These are phyloP conservation scores for Phaeosphaeriaceae sp. DNA, from an alignment of 2,329 filamentous ascomycete species.

Conservation along the genomic window DNA sequence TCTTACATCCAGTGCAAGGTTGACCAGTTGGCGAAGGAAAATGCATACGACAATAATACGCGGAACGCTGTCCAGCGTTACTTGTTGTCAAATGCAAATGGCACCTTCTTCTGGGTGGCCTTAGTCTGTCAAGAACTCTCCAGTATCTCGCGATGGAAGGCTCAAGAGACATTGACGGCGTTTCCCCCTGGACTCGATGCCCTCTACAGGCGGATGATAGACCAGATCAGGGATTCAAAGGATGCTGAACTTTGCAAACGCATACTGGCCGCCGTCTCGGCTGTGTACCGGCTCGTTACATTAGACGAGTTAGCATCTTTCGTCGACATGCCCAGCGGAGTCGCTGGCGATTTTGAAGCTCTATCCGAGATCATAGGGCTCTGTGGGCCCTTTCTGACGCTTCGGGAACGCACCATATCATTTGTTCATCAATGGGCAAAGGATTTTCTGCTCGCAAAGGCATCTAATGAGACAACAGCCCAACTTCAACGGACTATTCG, in stretches of 20 bases:
- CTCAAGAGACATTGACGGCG: conserved; percentile 1
- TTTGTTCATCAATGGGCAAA: conserved; percentile 49
- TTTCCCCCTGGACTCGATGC: conserved; percentile 43
- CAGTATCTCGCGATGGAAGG: conserved; percentile 36
- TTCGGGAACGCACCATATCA: conserved; percentile 23
- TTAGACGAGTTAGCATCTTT: conserved; percentile 1
- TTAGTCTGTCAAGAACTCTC: conserved; percentile 4
- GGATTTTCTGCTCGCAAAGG: conserved; percentile 48
- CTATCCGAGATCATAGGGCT: conserved; percentile 4
- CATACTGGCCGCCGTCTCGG: conserved; percentile 38
- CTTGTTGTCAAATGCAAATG: no score
- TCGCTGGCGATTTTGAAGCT: background rate
- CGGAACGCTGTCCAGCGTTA: no score
- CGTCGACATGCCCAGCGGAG: conserved; percentile 3
- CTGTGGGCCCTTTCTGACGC: conserved; percentile 52
- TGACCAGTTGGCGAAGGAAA: conserved; percentile 29
- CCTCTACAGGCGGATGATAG: conserved; percentile 51
- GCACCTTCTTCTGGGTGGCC: no score
- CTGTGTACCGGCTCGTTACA: conserved; percentile 16
- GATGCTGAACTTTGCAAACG: conserved; percentile 38
- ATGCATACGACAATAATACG: conserved; percentile 46
- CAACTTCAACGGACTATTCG: no score
- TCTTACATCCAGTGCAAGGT: conserved; percentile 50
- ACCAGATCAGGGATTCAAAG: conserved; percentile 28
- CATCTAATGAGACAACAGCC: background rate